Conservation (phyloP, 495 filamentous ascomycete species). For the Cladorrhinum samala region DNA sequence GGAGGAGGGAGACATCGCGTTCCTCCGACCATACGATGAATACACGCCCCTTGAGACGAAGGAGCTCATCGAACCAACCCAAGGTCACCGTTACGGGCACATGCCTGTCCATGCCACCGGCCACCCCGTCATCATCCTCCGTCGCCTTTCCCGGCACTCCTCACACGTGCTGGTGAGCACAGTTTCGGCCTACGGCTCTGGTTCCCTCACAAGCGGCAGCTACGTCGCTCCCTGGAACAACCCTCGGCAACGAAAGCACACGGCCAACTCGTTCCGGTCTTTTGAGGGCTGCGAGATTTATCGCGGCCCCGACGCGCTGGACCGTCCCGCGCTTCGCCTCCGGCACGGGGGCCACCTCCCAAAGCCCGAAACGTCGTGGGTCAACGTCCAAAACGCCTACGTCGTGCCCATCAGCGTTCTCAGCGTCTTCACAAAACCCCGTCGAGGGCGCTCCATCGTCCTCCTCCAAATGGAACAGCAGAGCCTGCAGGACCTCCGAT, state of each 20-base stretch:
- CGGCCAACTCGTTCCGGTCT: slow-evolving; percentile 17
- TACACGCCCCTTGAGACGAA: background rate
- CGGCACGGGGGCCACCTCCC: slow-evolving; percentile 10
- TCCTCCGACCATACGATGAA: background rate
- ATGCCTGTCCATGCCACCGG: background rate
- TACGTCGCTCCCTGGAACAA: slow-evolving; percentile 28
- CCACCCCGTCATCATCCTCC: slow-evolving; percentile 30
- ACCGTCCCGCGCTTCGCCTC: slow-evolving; percentile 13
- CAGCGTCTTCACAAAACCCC: slow-evolving; percentile 14
- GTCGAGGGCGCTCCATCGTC: background rate
- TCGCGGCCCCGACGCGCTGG: background rate
- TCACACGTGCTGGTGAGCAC: slow-evolving; percentile 21
- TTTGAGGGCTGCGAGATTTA: slow-evolving; percentile 19
- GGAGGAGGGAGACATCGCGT: slow-evolving; percentile 4
- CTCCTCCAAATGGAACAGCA: background rate
- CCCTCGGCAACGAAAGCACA: slow-evolving; percentile 5
- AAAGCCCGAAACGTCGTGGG: slow-evolving; percentile 28
- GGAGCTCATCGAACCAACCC: background rate
- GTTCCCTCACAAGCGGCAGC: slow-evolving; percentile 3
- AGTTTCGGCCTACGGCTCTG: slow-evolving; percentile 25
- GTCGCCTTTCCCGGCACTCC: slow-evolving; percentile 5
- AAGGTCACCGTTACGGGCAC: background rate
- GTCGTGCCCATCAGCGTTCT: slow-evolving; percentile 21
- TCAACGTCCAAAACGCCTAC: slow-evolving; percentile 18
- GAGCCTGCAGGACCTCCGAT: slow-evolving; percentile 2